Evolutionary conservation across 1,139 yeast species (phyloP), one percentile per base, ranked within the genome.

Genomic region (Debaryomycetaceae sp.): DNA sequence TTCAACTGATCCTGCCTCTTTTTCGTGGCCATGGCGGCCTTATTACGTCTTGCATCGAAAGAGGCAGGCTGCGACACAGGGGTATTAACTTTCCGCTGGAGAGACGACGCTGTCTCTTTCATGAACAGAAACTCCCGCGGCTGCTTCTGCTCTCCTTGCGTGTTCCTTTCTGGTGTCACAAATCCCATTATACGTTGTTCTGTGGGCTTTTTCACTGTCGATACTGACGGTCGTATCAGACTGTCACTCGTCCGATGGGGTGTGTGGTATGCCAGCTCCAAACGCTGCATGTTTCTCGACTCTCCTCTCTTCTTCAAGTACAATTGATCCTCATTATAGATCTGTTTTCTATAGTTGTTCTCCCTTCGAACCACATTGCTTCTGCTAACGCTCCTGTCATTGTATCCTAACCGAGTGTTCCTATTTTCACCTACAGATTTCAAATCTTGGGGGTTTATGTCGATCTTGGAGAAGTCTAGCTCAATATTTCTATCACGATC

Each of bases 101-200:
- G 45, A 1, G 75, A 68, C 5, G 74, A 67, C 4, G 73, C 51
- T 0, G 75, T 70, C 14, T 66, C 72, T 40, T 58, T 57, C 75
- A 70, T 70, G 44, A 70, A 70, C 31, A 6, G 74, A 67, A 45
- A 63, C 13, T 17, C 27, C 11, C 3, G 24, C 4, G 7, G 22
- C 24, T 30, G 41, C 5, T 30, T 30, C 36, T 8, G 17, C 24
- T 24, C 20, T 31, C 38, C 37, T 39, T 53, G 48, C 45, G 40
- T 6, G 37, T 34, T 11, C 38, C 45, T 49, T 24, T 50, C 60
- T 2, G 55, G 47, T 43, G 49, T 37, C 24, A 58, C 55, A 36
- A 48, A 52, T 40, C 56, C 55, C 31, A 45, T 31, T n/a, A 44
- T 42, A 42, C 57, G 34, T 33, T 39, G 33, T 24, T 44, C 49